Base-by-base conservation (phyloP, 305 asterid species). In the Rubia occidens region DNA sequence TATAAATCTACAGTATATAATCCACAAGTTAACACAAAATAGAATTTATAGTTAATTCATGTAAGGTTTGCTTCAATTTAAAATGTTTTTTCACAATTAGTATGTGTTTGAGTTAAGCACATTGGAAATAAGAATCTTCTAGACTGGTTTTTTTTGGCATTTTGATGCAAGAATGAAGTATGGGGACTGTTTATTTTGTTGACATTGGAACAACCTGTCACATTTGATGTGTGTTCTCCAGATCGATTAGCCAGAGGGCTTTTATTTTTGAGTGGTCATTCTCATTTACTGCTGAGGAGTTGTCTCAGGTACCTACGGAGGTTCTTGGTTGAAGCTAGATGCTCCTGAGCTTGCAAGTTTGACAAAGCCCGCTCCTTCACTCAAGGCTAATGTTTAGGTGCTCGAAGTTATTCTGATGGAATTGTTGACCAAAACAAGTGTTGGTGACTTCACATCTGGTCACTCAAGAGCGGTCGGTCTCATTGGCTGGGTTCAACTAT, bases 271-370 rank as follows among this genome's bases (percentile, higher is more conserved):
- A 95, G 88, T 71, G 81, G 49, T 88, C 96, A 20, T 79, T 92
- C 8, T 55, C 74, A 53, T 92, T 92, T 79, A 88, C 96, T 40
- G 96, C 96, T 29, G 95, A 86, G 83, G 96, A 89, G 81, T 78
- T 92, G 76, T 92, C 98, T 68, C 91, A 93, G 61, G 96, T 96
- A 73, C 98, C 96, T 53, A 96, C 98, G 14, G 98, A 92, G 84
- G 98, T 92, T 43, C 93, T 92, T 68, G 98, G 98, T 63, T 81
- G 98, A 81, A 92, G 98, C 78, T n/a, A 92, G 95, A 96, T 6
- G 95, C 98, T 69, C 98, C 98, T 0, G 98, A 92, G 66, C 96
- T 89, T 14, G 87, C 96, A 37, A 78, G 21, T n/a, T 73, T 85
- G 49, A 47, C 95, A 49, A 89, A 82, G 75, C 96, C 96, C 1